Base-by-base conservation (phyloP, 768 basidiomycete species). In the Lentinula raphanica region DNA sequence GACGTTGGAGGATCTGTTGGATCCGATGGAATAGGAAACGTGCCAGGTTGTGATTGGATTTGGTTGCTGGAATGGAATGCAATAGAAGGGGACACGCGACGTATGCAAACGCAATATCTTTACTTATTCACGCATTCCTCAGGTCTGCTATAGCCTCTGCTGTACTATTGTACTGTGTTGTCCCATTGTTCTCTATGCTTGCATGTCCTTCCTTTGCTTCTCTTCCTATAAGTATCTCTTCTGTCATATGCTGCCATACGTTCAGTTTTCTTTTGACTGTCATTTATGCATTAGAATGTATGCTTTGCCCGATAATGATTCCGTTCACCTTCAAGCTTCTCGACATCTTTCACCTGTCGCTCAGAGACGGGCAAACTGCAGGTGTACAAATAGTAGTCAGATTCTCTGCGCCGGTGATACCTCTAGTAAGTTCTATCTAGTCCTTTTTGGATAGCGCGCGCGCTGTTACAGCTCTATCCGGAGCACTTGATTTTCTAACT, bases 1-100 rank as follows among this genome's bases (percentile, higher is more conserved):
- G 28, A 29, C 46, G 27, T 25, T 46, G 44, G 46, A 57, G 25
- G 46, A 42, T 49, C 11, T 25, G 31, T 49, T 57, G 44, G 56
- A 57, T 36, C 23, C 45, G 49, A 38, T 49, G 44, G 42, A 56
- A 45, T 50, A 27, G 44, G 8, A n/a, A n/a, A n/a, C n/a, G n/a
- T n/a, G n/a, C n/a, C n/a, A n/a, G n/a, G n/a, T n/a, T n/a, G n/a
- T n/a, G n/a, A n/a, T n/a, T n/a, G n/a, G n/a, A n/a, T 19, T 40
- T 15, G 19, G 39, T 8, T 17, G 39, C 45, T 46, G 25, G n/a
- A 40, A 48, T 17, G 25, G 46, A 19, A 48, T 25, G 28, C n/a
- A n/a, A 27, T 17, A n/a, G 28, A 27, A 29, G 28, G 9, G 17
- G 17, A 31, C 12, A 48, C 19, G 46, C 27, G 19, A 48, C 29